phyloP scores from a whole-genome alignment of 371 early-diverging fungal genomes.

The Lichtheimia ornata region DNA sequence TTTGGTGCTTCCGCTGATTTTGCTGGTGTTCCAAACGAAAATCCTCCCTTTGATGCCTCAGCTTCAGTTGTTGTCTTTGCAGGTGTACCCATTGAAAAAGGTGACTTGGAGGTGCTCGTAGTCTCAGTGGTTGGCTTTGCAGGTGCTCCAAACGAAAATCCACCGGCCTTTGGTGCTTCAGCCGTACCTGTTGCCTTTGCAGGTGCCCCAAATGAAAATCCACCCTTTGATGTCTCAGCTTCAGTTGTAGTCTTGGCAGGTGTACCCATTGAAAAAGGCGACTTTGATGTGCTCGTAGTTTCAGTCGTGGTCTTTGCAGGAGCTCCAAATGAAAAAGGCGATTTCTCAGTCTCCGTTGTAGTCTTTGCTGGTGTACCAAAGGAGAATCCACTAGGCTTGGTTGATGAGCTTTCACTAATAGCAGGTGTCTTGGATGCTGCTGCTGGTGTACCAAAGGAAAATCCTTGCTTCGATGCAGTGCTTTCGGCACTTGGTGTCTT shows the following conservation, averaged over 20 bases:
- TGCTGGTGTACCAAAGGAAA: conserved; percentile 4
- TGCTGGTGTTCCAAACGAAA: conserved; percentile 4
- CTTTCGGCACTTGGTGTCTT: neutral
- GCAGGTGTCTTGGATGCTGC: neutral
- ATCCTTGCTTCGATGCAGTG: neutral
- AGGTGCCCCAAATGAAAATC: conserved; percentile 4
- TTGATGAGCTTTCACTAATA: neutral
- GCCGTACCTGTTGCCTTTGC: neutral
- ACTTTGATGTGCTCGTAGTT: neutral
- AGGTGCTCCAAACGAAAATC: neutral
- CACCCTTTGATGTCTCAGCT: neutral
- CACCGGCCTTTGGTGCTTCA: neutral
- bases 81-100: neutral
- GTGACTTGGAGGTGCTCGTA: neutral
- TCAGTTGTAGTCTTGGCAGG: neutral
- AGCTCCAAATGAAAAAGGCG: neutral
- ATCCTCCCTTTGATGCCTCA: neutral
- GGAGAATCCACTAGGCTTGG: neutral
- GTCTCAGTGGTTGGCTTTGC: neutral
- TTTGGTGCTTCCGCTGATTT: neutral
- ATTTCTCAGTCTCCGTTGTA: neutral
- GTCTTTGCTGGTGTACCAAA: too few species aligned
- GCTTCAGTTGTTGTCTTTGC: neutral
- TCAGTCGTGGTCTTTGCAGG: neutral
- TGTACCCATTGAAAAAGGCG: neutral